Evolutionary conservation across 768 basidiomycete genomes (phyloP).

Genomic region (Termitomyces titanicus): DNA sequence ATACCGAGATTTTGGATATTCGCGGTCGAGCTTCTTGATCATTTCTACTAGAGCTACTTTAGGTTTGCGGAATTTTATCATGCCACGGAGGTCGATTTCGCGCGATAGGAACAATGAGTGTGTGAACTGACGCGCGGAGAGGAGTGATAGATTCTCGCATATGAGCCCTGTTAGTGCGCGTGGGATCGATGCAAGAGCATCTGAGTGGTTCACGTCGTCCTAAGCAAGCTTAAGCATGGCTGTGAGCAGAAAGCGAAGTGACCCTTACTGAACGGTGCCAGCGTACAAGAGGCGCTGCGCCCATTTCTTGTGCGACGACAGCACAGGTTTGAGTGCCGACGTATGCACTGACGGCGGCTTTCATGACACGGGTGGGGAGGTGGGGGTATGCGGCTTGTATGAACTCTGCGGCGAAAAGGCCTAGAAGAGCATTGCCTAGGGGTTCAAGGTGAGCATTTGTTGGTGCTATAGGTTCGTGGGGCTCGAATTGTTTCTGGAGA

Average conservation of each 20-base stretch:
- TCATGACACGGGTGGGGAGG: slow-evolving; percentile 86
- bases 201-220: slow-evolving; percentile 69
- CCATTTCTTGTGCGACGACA: slow-evolving; percentile 82
- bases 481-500: slow-evolving; percentile 54
- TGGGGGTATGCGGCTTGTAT: slow-evolving; percentile 81
- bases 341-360: slow-evolving; percentile 88
- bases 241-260: background rate
- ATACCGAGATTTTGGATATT: slow-evolving; percentile 69
- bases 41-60: slow-evolving; percentile 74
- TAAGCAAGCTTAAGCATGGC: slow-evolving; percentile 18
- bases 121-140: slow-evolving; percentile 82
- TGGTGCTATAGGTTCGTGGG: slow-evolving; percentile 46
- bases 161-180: slow-evolving; percentile 85
- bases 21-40: slow-evolving; percentile 62
- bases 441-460: slow-evolving; percentile 75
- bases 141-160: slow-evolving; percentile 83
- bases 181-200: slow-evolving; percentile 85
- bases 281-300: slow-evolving; percentile 69
- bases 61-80: slow-evolving; percentile 83
- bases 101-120: slow-evolving; percentile 88
- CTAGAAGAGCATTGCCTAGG: slow-evolving; percentile 86
- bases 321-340: slow-evolving; percentile 85
- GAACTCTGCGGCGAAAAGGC: slow-evolving; percentile 85
- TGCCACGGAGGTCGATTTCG: slow-evolving; percentile 71
- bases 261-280: slow-evolving; percentile 75